Evolutionary conservation across 192 early-diverging fungal species (phyloP).

Genomic region (Podochytrium sp.): DNA sequence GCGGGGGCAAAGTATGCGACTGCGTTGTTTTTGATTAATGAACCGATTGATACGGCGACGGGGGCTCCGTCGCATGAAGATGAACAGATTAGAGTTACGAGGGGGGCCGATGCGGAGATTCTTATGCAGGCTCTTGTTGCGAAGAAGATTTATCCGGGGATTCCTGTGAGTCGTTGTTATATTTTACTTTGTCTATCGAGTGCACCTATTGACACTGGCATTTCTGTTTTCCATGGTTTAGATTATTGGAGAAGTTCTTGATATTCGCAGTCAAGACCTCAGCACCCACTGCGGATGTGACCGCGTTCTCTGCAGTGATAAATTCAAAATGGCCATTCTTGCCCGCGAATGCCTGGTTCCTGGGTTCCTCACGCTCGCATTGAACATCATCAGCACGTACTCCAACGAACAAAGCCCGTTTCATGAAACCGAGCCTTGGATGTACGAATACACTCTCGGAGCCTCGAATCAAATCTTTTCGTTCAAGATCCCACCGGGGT

Average conservation of each 20-base stretch:
- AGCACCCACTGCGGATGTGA: constrained; percentile 51
- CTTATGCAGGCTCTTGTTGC: constrained; percentile 53
- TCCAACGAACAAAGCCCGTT: constrained; percentile 25
- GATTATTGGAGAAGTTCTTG: constrained; percentile 55
- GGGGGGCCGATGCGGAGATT: constrained; percentile 48
- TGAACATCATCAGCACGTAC: constrained; percentile 55
- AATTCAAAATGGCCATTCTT: constrained; percentile 52
- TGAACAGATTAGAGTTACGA: constrained; percentile 43
- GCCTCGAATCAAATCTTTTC: constrained; percentile 50
- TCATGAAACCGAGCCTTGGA: constrained; percentile 24
- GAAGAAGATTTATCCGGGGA: constrained; percentile 49
- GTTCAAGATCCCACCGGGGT: constrained; percentile 48
- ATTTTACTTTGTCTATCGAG: too few species aligned
- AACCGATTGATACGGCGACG: not conserved
- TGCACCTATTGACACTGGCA: too few species aligned
- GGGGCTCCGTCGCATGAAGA: constrained; percentile 32
- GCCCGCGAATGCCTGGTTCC: constrained; percentile 53
- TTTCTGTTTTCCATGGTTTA: too few species aligned
- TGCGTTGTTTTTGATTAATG: constrained; percentile 53
- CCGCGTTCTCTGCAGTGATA: constrained; percentile 53
- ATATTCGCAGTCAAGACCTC: constrained; percentile 50
- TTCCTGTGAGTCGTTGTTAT: too few species aligned
- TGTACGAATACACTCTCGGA: constrained; percentile 51
- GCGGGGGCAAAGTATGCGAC: constrained; percentile 46
- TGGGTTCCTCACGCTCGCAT: constrained; percentile 48